A percentile compares a stretch with the other conserved stretches of the same genome.
Evolutionary conservation across 2,329 filamentous ascomycete species (phyloP).

Genomic region (Alternaria tenuissima): DNA sequence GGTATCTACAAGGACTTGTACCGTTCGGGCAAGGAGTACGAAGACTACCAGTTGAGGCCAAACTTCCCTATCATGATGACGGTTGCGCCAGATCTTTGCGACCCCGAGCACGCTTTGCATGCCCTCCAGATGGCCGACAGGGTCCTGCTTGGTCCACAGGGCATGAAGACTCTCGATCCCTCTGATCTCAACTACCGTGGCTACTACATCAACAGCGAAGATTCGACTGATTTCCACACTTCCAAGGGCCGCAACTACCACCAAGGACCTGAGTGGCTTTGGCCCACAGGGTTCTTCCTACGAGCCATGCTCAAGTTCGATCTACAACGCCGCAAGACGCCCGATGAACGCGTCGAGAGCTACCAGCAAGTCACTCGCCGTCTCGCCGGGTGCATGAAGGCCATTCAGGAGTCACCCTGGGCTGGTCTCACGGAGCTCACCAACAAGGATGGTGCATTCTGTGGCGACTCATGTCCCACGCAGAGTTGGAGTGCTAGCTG

Average conservation of each 20-base stretch:
- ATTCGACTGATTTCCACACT: constrained; percentile 88
- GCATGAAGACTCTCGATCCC: constrained; percentile 96
- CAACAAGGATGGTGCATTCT: constrained; percentile 85
- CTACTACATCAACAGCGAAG: constrained; percentile 94
- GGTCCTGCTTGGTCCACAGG: constrained; percentile 82
- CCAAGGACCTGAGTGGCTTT: constrained; percentile 97
- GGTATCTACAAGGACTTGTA: constrained; percentile 99
- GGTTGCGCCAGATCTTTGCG: constrained; percentile 88
- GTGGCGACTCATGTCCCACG: constrained; percentile 91
- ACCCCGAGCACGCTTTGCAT: constrained; percentile 76
- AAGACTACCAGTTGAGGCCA: constrained; percentile 94
- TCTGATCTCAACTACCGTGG: constrained; percentile 91
- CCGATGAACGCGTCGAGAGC: constrained; percentile 78
- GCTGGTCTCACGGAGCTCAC: constrained; percentile 92
- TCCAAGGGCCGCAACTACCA: constrained; percentile 97
- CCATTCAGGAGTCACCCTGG: constrained; percentile 83
- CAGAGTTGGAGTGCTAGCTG: constrained; percentile 97
- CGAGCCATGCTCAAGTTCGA: constrained; percentile 92
- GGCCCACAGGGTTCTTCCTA: constrained; percentile 96
- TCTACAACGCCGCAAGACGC: constrained; percentile 71
- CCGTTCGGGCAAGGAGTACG: constrained; percentile 90
- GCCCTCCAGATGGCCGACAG: constrained; percentile 83
- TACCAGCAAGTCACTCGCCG: constrained; percentile 94
- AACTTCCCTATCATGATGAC: constrained; percentile 98
- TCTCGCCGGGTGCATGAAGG: constrained; percentile 82